Evolutionary conservation across 2,329 filamentous ascomycete genomes (phyloP).

Genomic region (Exophiala calicioides): DNA sequence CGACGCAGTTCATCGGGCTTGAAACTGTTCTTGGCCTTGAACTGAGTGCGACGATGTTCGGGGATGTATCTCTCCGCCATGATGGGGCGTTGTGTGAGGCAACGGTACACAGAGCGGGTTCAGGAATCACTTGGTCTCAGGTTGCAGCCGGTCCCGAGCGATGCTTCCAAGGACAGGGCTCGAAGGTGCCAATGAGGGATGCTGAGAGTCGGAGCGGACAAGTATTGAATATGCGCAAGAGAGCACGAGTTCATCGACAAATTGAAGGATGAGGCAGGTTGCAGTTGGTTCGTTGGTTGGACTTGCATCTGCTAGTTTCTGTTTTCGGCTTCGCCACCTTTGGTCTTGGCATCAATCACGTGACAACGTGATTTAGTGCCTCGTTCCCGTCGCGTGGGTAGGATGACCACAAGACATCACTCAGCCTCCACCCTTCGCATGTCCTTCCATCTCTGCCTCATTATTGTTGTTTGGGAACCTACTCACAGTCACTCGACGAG

Average conservation of each 20-base stretch:
- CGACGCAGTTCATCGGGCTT: constrained; percentile 98
- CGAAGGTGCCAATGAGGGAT: not conserved
- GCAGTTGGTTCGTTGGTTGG: too few relatives aligned
- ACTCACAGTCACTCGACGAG: too few relatives aligned
- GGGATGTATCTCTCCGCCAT: constrained; percentile 99
- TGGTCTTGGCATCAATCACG: constrained; percentile 23
- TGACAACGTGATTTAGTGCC: too few relatives aligned
- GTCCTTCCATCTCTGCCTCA: too few relatives aligned
- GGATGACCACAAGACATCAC: too few relatives aligned
- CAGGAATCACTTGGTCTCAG: constrained; percentile 1
- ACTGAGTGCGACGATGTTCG: constrained; percentile 97
- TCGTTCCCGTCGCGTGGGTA: too few relatives aligned
- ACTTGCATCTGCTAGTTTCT: too few relatives aligned
- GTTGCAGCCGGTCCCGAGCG: constrained; percentile 2
- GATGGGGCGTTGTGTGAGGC: constrained; percentile 43
- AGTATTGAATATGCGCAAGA: constrained; percentile 22
- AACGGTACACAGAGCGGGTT: constrained; percentile 6
- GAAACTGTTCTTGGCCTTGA: constrained; percentile 99
- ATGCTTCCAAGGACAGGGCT: constrained; percentile 3
- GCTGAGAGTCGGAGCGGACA: constrained; percentile 8
- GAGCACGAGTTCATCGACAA: too few relatives aligned
- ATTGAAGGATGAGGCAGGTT: too few relatives aligned
- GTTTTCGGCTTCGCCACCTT: too few relatives aligned
- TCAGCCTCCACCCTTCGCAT: too few relatives aligned
- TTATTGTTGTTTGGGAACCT: too few relatives aligned